Conservation (phyloP, 2,329 filamentous ascomycete genomes). For the Dothistroma pini region DNA sequence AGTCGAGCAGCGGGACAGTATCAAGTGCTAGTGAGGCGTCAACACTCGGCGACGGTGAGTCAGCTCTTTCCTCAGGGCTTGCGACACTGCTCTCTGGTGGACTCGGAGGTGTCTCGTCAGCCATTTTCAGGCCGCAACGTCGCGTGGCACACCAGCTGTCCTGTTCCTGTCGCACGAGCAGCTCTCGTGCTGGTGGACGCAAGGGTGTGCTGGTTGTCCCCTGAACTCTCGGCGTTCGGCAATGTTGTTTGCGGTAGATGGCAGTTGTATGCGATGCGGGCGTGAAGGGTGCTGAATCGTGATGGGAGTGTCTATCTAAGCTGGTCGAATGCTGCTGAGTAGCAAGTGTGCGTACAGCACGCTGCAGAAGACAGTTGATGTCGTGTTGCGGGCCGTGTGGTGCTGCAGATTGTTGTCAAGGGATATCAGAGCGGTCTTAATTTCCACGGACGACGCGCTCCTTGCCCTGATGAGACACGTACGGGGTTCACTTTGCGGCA, state of each 20-base stretch:
- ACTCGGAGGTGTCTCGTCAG: conserved; percentile 18
- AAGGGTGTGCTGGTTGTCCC: neutral
- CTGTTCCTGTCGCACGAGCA: neutral
- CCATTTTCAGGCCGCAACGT: conserved; percentile 13
- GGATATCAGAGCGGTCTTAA: neutral
- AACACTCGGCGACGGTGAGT: conserved; percentile 63
- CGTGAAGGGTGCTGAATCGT: neutral
- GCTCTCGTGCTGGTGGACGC: neutral
- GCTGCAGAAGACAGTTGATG: neutral
- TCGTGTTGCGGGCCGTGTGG: neutral
- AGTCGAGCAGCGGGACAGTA: conserved; percentile 50
- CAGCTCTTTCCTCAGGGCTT: conserved; percentile 41
- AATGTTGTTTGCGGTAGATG: neutral
- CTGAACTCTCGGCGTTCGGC: neutral
- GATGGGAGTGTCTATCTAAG: neutral
- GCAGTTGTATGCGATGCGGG: neutral
- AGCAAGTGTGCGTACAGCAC: neutral
- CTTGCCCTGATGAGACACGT: neutral
- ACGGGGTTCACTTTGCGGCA: neutral
- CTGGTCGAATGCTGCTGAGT: neutral
- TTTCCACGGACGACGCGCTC: neutral
- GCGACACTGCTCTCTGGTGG: conserved; percentile 28
- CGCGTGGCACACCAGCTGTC: neutral
- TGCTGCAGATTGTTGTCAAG: neutral
- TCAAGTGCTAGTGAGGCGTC: conserved; percentile 62